These are phyloP conservation scores for Suillus discolor DNA, from an alignment of 768 basidiomycete genomes.

Conservation along the genomic window DNA sequence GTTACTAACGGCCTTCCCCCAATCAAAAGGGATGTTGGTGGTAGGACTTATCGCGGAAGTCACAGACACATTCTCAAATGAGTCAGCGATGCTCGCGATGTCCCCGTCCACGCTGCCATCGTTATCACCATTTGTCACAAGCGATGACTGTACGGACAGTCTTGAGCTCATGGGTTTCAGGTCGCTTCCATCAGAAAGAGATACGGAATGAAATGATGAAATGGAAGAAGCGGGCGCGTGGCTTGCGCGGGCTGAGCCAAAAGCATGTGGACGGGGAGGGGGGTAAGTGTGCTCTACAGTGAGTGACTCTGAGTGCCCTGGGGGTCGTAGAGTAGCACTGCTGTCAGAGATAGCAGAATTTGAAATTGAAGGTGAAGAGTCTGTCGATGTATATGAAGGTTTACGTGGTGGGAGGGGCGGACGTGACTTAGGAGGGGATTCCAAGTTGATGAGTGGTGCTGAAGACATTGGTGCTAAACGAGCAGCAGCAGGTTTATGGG, in stretches of 20 bases:
- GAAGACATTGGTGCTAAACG: conserved; percentile 15
- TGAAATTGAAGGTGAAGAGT: conserved; percentile 37
- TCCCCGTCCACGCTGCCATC: conserved; percentile 44
- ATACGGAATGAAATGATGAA: conserved; percentile 84
- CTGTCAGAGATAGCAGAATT: conserved; percentile 19
- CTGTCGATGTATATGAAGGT: conserved; percentile 52
- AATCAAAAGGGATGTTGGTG: conserved; percentile 49
- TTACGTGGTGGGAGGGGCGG: conserved; percentile 73
- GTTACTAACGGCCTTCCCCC: conserved; percentile 48
- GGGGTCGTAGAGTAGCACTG: conserved; percentile 27
- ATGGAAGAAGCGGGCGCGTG: conserved; percentile 72
- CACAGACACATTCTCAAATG: conserved; percentile 69
- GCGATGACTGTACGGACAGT: conserved; percentile 33
- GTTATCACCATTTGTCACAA: conserved; percentile 45
- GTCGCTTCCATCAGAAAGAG: conserved; percentile 60
- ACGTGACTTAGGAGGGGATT: conserved; percentile 48
- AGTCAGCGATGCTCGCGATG: conserved; percentile 63
- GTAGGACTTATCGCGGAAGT: conserved; percentile 56
- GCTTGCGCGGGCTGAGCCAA: conserved; percentile 35
- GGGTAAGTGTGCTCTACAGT: conserved; percentile 65
- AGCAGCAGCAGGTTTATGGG: conserved; percentile 5
- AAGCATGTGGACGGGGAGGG: conserved; percentile 41
- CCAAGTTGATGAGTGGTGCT: conserved; percentile 58
- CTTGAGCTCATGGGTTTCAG: conserved; percentile 18
- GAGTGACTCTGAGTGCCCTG: conserved; percentile 47